phyloP scores from a whole-genome alignment of 345 rosid genomes.

The Eucalyptus dawsonii region DNA sequence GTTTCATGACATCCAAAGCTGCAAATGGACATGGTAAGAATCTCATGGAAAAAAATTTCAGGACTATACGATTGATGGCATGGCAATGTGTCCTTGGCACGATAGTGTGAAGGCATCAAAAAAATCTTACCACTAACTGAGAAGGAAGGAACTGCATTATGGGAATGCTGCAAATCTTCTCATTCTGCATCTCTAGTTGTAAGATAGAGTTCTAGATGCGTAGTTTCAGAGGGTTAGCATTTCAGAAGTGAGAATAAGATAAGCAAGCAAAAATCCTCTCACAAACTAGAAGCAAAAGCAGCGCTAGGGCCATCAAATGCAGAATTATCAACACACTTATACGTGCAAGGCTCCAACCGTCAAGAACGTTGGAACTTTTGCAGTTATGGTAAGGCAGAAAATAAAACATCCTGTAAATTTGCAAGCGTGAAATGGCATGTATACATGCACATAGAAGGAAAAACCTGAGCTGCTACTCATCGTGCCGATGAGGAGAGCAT shows the following conservation, averaged over 20 bases:
- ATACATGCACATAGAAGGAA: background rate
- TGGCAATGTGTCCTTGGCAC: background rate
- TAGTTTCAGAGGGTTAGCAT: background rate
- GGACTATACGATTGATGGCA: background rate
- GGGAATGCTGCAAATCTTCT: conserved; percentile 60
- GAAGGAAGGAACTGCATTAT: conserved; percentile 8
- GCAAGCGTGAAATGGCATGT: background rate
- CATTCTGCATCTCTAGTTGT: conserved; percentile 45
- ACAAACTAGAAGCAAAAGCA: background rate
- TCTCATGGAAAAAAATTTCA: background rate
- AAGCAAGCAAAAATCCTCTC: background rate
- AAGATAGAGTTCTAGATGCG: conserved; percentile 16
- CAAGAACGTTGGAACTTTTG: background rate
- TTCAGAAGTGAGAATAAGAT: background rate
- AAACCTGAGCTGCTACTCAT: background rate
- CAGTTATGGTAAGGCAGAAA: background rate
- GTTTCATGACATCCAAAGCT: background rate
- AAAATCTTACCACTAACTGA: background rate
- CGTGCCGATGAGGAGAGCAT: background rate
- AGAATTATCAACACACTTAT: too few species aligned
- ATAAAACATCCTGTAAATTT: background rate
- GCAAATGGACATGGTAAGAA: background rate
- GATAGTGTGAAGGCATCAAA: too few species aligned
- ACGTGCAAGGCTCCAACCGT: background rate
- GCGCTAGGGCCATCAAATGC: background rate